phyloP scores from a whole-genome alignment of 352 stramenopile genomes.

The Phytophthora sansomeana region DNA sequence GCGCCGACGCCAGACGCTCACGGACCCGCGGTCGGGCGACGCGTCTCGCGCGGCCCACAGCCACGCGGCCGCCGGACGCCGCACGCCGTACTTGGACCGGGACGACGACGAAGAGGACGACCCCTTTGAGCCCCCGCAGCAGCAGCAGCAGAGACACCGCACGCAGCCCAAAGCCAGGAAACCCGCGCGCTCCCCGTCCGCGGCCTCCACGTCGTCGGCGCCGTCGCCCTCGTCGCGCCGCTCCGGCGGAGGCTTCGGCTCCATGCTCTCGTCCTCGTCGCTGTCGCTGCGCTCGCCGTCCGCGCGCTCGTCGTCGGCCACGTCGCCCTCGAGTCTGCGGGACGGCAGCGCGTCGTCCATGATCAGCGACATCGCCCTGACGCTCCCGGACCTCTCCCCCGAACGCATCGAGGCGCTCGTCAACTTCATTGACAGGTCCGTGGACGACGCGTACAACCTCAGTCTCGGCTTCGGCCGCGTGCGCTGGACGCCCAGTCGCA shows the following conservation, averaged over 20 bases:
- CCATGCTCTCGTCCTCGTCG: conserved; percentile 22
- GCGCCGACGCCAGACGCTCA: conserved; percentile 37
- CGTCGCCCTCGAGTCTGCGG: conserved; percentile 42
- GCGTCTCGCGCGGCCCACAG: too few relatives aligned
- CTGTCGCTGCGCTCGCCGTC: conserved; percentile 24
- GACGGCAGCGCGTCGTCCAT: conserved; percentile 40
- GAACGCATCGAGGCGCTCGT: conserved; percentile 57
- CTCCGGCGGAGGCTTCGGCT: conserved; percentile 23
- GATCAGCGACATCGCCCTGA: conserved; percentile 24
- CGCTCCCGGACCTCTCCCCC: conserved; percentile 46
- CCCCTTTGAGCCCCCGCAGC: conserved; percentile 23
- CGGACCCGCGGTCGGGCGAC: too few relatives aligned
- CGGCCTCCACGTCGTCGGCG: conserved; percentile 19
- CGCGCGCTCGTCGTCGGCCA: conserved; percentile 30
- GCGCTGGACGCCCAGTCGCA: conserved; percentile 74
- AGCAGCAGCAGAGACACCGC: conserved; percentile 23
- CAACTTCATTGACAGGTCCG: conserved; percentile 78
- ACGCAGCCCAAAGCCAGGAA: conserved; percentile 21
- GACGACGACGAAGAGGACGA: conserved; percentile 42
- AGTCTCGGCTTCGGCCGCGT: conserved; percentile 81
- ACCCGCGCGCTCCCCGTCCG: conserved; percentile 12
- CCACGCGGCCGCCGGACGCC: too few relatives aligned
- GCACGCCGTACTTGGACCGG: conserved; percentile 34
- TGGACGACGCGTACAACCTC: conserved; percentile 85
- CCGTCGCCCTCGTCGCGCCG: conserved; percentile 14